Evolutionary conservation across 352 stramenopile species (phyloP), one percentile per base, ranked within the genome.

Genomic region (Globisporangium paroecandrum): DNA sequence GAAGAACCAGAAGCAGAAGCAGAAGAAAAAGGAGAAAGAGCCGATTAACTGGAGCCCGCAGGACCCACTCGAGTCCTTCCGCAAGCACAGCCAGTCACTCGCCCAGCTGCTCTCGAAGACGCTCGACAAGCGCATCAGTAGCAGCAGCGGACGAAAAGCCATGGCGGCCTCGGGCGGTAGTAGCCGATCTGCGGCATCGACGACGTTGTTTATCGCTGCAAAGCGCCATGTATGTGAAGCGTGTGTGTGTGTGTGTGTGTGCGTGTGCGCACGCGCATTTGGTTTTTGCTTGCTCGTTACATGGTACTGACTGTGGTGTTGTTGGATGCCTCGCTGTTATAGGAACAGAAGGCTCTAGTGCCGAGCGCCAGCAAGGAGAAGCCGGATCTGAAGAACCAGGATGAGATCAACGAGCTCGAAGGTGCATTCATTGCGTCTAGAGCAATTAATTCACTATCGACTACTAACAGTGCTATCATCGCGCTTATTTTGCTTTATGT

Each of bases 341-440:
- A 62, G 51, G 20, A 62, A 32, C n/a, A 8, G 1, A 58, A 74
- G 62, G 13, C 43, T 18, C 5, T 24, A 25, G 49, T 46, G 51
- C 22, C 38, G 4, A 67, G 58, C 22, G 46, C n/a, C 13, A 65
- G 47, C 10, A 27, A 67, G 22, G 63, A 68, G 24, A 53, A 24
- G 24, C 63, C 65, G 36, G 43, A 69, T 27, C 24, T 57, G 65
- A 74, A 68, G 65, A 69, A 77, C 5, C 58, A 77, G 34, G 70
- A 83, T 18, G 78, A 87, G 60, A 89, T 89, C 65, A 66, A 73
- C 12, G 71, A 84, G 51, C 54, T 89, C 3, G 78, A 85, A 82
- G 71, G 80, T 77, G 36, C 24, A 59, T 27, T 15, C 10, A 22
- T 15, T 60, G 36, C 6, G 18, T 43, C 36, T 43, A 20, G 18